Evolutionary conservation across 192 early-diverging fungal genomes (phyloP).

Genomic region (Jimgerdemannia flammicorona): DNA sequence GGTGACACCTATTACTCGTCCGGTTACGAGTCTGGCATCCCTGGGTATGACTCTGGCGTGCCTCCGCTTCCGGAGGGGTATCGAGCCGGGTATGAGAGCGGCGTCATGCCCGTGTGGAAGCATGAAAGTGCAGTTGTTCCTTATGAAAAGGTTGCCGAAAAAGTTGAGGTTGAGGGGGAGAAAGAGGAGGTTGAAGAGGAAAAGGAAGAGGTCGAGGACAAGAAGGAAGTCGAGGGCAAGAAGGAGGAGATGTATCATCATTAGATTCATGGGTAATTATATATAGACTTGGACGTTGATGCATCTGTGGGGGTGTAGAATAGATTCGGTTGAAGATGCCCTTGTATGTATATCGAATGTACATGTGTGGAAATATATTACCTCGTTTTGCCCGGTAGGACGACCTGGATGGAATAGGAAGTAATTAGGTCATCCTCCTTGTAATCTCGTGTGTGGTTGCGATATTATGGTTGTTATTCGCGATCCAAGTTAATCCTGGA

Average conservation of each 20-base stretch:
- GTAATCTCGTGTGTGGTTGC: too few relatives aligned
- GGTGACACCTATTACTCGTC: conserved; percentile 5
- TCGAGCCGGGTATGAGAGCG: not conserved
- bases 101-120: not conserved
- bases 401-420: too few relatives aligned
- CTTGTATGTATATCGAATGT: too few relatives aligned
- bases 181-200: not conserved
- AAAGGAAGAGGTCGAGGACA: not conserved
- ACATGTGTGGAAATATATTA: too few relatives aligned
- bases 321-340: too few relatives aligned
- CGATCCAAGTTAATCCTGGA: too few relatives aligned
- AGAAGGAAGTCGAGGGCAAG: not conserved
- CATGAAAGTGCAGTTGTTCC: not conserved
- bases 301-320: too few relatives aligned
- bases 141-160: not conserved
- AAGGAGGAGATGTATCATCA: not conserved
- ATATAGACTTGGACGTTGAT: not conserved
- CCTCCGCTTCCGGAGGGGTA: not conserved
- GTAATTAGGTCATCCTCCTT: too few relatives aligned
- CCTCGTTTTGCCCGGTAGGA: too few relatives aligned
- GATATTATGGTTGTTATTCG: too few relatives aligned
- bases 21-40: not conserved
- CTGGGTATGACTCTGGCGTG: not conserved
- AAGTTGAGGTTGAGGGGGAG: not conserved
- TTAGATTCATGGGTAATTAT: not conserved